phyloP scores from a whole-genome alignment of 345 rosid genomes.

The Brassica nigra region DNA sequence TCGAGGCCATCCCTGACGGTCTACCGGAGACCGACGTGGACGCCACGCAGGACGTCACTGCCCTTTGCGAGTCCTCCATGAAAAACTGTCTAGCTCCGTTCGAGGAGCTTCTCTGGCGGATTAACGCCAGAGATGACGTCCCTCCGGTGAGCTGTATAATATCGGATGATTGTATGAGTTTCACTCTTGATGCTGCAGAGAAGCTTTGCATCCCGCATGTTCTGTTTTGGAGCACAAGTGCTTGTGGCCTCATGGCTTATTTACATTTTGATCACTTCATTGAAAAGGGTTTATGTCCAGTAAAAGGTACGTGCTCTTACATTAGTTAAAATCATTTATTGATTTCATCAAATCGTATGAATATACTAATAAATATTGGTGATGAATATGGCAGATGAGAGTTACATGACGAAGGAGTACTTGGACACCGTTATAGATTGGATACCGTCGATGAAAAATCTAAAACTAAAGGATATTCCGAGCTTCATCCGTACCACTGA shows the following conservation, averaged over 20 bases:
- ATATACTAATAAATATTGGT: background rate
- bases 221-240: constrained; percentile 33
- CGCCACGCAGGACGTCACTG: constrained; percentile 10
- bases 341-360: background rate
- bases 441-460: constrained; percentile 41
- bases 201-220: constrained; percentile 32
- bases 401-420: background rate
- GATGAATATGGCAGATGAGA: constrained; percentile 32
- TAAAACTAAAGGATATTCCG: constrained; percentile 40
- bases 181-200: constrained; percentile 39
- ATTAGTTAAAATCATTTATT: background rate
- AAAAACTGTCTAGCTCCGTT: constrained; percentile 27
- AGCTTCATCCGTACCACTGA: constrained; percentile 41
- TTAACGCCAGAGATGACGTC: background rate
- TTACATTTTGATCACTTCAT: constrained; percentile 24
- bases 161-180: constrained; percentile 33
- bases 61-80: constrained; percentile 21
- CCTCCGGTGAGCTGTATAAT: constrained; percentile 36
- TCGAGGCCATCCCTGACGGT: constrained; percentile 36
- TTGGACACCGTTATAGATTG: constrained; percentile 41
- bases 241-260: constrained; percentile 31
- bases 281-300: constrained; percentile 23
- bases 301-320: constrained; percentile 25
- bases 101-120: constrained; percentile 22
- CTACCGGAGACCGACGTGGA: constrained; percentile 19